Evolutionary conservation across 495 filamentous ascomycete genomes (phyloP).

Genomic region (Talaromyces ruber): DNA sequence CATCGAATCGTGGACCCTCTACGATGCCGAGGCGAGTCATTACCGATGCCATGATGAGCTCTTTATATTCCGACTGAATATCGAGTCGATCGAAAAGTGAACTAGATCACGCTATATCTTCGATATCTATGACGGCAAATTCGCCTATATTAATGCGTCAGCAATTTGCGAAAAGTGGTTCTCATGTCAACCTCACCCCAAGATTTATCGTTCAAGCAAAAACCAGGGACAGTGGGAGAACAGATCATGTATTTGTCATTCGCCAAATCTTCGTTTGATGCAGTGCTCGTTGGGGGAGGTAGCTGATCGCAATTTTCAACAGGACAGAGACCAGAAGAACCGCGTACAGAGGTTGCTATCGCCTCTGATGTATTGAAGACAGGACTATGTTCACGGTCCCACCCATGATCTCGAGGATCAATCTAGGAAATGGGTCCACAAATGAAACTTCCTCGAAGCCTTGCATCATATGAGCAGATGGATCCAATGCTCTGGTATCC

Average conservation of each 20-base stretch:
- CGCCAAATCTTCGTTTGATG: constrained; percentile 1
- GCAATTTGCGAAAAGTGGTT: neutral
- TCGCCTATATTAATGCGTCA: constrained; percentile 8
- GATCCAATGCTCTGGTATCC: neutral
- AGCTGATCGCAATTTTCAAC: constrained; percentile 1
- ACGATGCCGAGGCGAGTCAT: constrained; percentile 8
- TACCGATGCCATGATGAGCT: constrained; percentile 10
- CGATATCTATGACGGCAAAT: constrained; percentile 15
- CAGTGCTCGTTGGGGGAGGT: neutral
- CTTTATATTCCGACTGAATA: constrained; percentile 8
- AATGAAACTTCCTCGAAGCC: neutral
- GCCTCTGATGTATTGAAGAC: neutral
- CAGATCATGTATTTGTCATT: constrained; percentile 13
- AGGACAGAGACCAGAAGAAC: neutral
- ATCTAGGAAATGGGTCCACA: neutral
- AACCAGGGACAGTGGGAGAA: constrained; percentile 9
- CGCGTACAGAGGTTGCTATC: too few relatives aligned
- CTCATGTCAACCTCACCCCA: constrained; percentile 8
- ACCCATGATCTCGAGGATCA: neutral
- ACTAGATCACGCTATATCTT: constrained; percentile 11
- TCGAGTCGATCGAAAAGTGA: constrained; percentile 4
- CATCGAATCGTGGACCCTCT: constrained; percentile 9
- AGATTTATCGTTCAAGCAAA: constrained; percentile 11
- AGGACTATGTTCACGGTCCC: neutral
- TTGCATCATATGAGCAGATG: constrained; percentile 2